Evolutionary conservation across 169 alveolate genomes (phyloP), one percentile per base, ranked within the genome.

Genomic region (Eimeria falciformis): DNA sequence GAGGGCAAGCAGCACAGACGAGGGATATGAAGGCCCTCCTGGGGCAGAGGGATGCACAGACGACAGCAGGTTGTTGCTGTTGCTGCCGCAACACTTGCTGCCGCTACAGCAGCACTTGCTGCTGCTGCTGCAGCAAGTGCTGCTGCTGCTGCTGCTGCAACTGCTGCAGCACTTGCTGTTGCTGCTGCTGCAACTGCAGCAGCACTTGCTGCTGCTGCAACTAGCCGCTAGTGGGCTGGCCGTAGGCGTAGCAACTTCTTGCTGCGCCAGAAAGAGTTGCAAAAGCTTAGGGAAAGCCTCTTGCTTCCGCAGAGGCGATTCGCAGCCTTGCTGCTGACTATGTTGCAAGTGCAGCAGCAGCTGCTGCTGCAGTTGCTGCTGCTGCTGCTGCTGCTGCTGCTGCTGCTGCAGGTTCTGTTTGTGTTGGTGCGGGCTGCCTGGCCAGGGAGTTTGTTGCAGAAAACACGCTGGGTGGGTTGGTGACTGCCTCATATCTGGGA

Each of bases 31-130:
- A 18, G 37, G 33, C 17, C 73, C n/a, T 62, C 37, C 6, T 0
- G 73, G 37, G 17, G 73, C n/a, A n/a, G 73, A 29, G 37, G 73
- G 73, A 9, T 62, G 11, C 73, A 62, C 17, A n/a, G 73, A n/a
- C 12, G 73, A n/a, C 12, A 62, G 25, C 25, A 62, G 17, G n/a
- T n/a, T n/a, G 25, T 62, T 62, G 73, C 73, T n/a, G 73, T 29
- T 62, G 11, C 25, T 62, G 37, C 73, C n/a, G 73, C 73, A 18
- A 29, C 29, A 6, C 12, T 2, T 2, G 37, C 73, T 18, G 37
- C 29, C n/a, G 37, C n/a, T 62, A n/a, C 73, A 18, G 11, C 23
- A 12, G 11, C 11, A 21, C 62, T 12, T 12, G 11, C 25, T 62
- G 73, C 73, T 62, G 73, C 29, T 14, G n/a, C 73, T 62, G n/a